Percentiles rank a stretch among this genome's conserved stretches.
phyloP scores from a whole-genome alignment of 768 basidiomycete genomes.

The Podaxis mareebaensis region DNA sequence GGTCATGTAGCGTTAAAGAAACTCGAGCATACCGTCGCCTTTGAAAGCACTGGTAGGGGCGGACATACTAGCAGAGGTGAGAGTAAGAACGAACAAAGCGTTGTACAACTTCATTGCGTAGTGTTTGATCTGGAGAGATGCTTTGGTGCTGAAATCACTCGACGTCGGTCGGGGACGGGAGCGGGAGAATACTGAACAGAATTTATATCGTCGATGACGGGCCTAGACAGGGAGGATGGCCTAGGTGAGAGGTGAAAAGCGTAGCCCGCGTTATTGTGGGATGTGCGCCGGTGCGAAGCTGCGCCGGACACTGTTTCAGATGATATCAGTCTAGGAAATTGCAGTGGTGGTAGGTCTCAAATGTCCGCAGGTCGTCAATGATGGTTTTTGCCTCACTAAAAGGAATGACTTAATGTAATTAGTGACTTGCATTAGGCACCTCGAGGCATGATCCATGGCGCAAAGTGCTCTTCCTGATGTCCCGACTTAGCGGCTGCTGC shows the following conservation, averaged over 20 bases:
- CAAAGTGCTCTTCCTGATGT: background rate
- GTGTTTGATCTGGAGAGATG: background rate
- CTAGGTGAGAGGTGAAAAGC: background rate
- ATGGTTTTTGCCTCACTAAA: background rate
- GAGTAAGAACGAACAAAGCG: background rate
- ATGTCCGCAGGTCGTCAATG: background rate
- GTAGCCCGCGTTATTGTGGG: background rate
- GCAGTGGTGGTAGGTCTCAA: background rate
- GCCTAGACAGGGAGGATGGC: background rate
- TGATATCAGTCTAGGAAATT: background rate
- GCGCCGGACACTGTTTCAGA: background rate
- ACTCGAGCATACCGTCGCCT: slow-evolving; percentile 5
- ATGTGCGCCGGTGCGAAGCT: background rate
- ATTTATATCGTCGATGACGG: background rate
- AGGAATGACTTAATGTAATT: background rate
- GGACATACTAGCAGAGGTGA: background rate
- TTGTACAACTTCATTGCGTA: background rate
- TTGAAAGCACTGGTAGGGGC: background rate
- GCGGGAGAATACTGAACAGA: background rate
- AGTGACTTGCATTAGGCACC: background rate
- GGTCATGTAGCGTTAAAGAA: background rate
- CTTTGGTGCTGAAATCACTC: background rate
- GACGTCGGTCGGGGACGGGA: background rate
- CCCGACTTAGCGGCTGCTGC: background rate
- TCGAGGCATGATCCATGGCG: background rate